A percentile compares a stretch with the other conserved stretches of the same genome.
These are phyloP conservation scores for Cercophora sp. DNA, from an alignment of 495 filamentous ascomycete species.

Conservation along the genomic window DNA sequence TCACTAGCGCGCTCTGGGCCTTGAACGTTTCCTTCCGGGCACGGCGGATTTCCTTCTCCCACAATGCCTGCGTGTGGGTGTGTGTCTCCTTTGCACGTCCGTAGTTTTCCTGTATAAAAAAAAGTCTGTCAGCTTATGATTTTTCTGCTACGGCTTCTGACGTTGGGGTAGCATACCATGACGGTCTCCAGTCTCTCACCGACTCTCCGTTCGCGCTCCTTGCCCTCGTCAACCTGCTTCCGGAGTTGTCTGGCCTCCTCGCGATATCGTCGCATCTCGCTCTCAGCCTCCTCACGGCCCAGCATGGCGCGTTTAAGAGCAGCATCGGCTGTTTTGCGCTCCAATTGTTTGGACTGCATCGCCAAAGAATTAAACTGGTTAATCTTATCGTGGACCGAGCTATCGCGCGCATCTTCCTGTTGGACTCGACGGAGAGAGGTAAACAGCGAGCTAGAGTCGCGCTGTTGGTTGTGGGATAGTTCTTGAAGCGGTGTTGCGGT, in stretches of 20 bases:
- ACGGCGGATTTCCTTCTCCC: slow-evolving; percentile 80
- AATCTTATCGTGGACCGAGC: slow-evolving; percentile 76
- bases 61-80: slow-evolving; percentile 65
- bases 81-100: slow-evolving; percentile 71
- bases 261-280: slow-evolving; percentile 56
- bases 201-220: slow-evolving; percentile 68
- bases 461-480: slow-evolving; percentile 72
- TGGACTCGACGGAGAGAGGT: slow-evolving; percentile 16
- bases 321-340: slow-evolving; percentile 60
- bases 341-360: slow-evolving; percentile 58
- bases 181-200: slow-evolving; percentile 73
- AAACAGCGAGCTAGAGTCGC: slow-evolving; percentile 27
- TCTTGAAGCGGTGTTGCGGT: slow-evolving; percentile 55
- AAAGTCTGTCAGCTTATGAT: too few species aligned
- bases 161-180: slow-evolving; percentile 65
- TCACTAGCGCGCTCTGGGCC: slow-evolving; percentile 68
- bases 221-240: slow-evolving; percentile 63
- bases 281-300: slow-evolving; percentile 79
- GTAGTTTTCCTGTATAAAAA: slow-evolving; percentile 69
- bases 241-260: slow-evolving; percentile 54
- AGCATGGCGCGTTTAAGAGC: slow-evolving; percentile 76
- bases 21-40: slow-evolving; percentile 85
- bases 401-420: slow-evolving; percentile 54
- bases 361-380: slow-evolving; percentile 72
- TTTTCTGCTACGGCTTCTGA: too few species aligned